Evolutionary conservation across 768 basidiomycete genomes (phyloP).

Genomic region (Candolleomyces eurysporus): DNA sequence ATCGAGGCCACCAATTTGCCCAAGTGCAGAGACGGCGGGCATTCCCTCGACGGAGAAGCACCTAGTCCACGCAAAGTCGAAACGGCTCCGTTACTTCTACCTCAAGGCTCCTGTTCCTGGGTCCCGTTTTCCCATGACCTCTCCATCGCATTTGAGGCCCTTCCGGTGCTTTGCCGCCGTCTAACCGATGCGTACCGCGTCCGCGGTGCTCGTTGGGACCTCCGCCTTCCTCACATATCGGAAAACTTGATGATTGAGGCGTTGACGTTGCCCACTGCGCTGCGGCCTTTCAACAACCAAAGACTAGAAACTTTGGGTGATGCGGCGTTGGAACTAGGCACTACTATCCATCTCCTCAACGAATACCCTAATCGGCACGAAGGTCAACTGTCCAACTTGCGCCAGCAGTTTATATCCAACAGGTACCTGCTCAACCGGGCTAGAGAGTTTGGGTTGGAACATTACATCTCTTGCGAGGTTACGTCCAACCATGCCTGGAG

Average conservation of each 20-base stretch:
- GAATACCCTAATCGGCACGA: constrained; percentile 77
- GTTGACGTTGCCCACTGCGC: constrained; percentile 67
- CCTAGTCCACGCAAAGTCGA: not conserved
- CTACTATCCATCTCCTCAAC: constrained; percentile 75
- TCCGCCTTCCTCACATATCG: constrained; percentile 60
- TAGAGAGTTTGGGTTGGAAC: constrained; percentile 59
- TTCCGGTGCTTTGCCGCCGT: constrained; percentile 68
- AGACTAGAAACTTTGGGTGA: constrained; percentile 88
- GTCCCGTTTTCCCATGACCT: constrained; percentile 51
- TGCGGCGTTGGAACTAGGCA: constrained; percentile 72
- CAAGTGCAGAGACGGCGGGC: constrained; percentile 40
- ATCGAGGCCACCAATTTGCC: constrained; percentile 51
- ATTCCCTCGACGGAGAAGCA: constrained; percentile 23
- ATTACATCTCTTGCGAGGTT: constrained; percentile 60
- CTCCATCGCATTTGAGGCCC: constrained; percentile 48
- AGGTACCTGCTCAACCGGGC: constrained; percentile 67
- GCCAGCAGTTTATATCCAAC: constrained; percentile 68
- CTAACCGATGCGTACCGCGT: constrained; percentile 66
- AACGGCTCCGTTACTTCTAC: constrained; percentile 24
- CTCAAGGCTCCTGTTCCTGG: constrained; percentile 50
- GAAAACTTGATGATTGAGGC: constrained; percentile 67
- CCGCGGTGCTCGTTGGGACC: constrained; percentile 44
- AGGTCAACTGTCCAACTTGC: constrained; percentile 71
- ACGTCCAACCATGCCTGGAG: constrained; percentile 58
- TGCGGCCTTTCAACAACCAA: constrained; percentile 73